phyloP scores from a whole-genome alignment of 2,329 filamentous ascomycete genomes.

The Curvularia spicifera region DNA sequence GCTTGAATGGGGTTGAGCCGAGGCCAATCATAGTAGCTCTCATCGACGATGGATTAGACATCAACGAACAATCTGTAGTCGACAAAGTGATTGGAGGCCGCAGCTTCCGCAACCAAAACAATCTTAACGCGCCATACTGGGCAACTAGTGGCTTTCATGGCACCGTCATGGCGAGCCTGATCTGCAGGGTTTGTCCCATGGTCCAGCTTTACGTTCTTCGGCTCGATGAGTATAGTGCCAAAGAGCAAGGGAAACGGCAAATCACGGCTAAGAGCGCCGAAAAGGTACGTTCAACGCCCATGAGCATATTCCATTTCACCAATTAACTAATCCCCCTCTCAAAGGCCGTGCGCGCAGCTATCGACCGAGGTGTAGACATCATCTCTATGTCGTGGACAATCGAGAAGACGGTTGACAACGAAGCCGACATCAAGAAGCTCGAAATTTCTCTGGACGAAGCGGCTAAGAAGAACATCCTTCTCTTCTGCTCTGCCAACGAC shows the following conservation, averaged over 20 bases:
- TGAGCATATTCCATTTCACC: background rate
- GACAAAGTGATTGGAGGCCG: background rate
- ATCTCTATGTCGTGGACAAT: background rate
- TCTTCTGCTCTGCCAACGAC: background rate
- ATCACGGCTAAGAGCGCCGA: background rate
- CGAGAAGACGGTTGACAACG: background rate
- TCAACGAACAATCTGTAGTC: background rate
- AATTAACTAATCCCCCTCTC: background rate
- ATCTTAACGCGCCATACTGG: background rate
- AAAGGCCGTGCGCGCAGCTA: background rate
- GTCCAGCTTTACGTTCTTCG: background rate
- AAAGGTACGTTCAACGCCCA: background rate
- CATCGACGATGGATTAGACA: background rate
- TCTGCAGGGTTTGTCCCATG: background rate
- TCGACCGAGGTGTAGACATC: background rate
- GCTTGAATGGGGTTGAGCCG: background rate
- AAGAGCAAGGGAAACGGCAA: background rate
- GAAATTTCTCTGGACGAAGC: background rate
- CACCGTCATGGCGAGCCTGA: background rate
- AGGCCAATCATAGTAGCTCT: background rate
- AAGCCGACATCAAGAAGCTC: background rate
- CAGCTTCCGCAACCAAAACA: background rate
- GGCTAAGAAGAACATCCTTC: background rate
- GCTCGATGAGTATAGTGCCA: background rate
- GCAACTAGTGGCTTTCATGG: background rate